phyloP scores from a whole-genome alignment of 2,329 filamentous ascomycete species.

The Microdochium nivale region DNA sequence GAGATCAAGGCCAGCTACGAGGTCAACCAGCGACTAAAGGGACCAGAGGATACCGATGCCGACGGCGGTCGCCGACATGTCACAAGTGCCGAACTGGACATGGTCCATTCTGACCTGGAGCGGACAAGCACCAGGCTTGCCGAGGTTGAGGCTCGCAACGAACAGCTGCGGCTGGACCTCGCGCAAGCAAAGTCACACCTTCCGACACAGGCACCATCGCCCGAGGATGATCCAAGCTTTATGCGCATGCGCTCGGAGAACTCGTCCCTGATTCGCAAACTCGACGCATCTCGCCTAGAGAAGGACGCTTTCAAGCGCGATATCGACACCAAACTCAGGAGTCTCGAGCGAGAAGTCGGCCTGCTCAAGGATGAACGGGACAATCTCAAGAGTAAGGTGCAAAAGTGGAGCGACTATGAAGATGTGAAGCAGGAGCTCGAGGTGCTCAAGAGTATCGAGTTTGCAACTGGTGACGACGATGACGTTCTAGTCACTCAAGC shows the following conservation, averaged over 20 bases:
- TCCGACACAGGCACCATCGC: conserved; percentile 48
- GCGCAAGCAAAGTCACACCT: conserved; percentile 77
- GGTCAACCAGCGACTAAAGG: conserved; percentile 82
- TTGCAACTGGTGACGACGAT: conserved; percentile 82
- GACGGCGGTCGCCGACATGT: conserved; percentile 54
- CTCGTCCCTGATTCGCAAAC: conserved; percentile 78
- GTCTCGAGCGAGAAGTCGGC: conserved; percentile 69
- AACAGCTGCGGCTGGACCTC: conserved; percentile 82
- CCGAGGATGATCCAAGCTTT: conserved; percentile 86
- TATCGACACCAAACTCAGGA: conserved; percentile 65
- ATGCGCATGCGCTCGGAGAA: conserved; percentile 89
- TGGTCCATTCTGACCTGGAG: conserved; percentile 86
- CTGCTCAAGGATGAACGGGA: conserved; percentile 76
- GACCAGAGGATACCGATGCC: conserved; percentile 54
- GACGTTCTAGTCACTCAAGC: conserved; percentile 38
- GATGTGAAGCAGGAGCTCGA: conserved; percentile 94
- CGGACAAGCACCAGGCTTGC: conserved; percentile 79
- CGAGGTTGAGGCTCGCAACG: conserved; percentile 88
- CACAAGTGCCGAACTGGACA: conserved; percentile 83
- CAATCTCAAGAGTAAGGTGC: conserved; percentile 67
- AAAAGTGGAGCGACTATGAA: conserved; percentile 90
- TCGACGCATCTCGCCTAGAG: conserved; percentile 77
- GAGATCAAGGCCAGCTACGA: conserved; percentile 97
- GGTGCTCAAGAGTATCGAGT: conserved; percentile 95
- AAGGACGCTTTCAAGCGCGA: conserved; percentile 72